These are phyloP conservation scores for Huntiella omanensis DNA, from an alignment of 2,329 filamentous ascomycete species.

Conservation along the genomic window DNA sequence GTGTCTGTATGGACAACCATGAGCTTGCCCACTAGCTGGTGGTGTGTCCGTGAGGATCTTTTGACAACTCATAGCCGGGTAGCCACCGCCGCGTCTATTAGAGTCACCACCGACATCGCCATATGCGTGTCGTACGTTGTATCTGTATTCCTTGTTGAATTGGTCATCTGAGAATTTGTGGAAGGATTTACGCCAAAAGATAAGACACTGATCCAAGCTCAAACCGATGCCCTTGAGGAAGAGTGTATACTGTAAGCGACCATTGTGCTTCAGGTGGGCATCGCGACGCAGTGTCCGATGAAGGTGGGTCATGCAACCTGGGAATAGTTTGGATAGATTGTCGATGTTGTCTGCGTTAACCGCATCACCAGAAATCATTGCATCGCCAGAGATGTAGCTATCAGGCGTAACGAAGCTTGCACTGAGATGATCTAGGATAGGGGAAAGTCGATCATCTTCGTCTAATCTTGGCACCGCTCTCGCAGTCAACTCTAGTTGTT, in stretches of 20 bases:
- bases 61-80: slow-evolving; percentile 83
- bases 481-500: slow-evolving; percentile 76
- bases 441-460: slow-evolving; percentile 76
- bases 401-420: slow-evolving; percentile 92
- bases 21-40: slow-evolving; percentile 69
- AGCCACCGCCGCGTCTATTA: slow-evolving; percentile 71
- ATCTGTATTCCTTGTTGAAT: slow-evolving; percentile 95
- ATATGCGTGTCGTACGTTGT: slow-evolving; percentile 90
- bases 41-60: slow-evolving; percentile 83
- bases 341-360: slow-evolving; percentile 70
- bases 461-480: slow-evolving; percentile 79
- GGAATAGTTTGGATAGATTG: slow-evolving; percentile 61
- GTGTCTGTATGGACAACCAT: slow-evolving; percentile 93
- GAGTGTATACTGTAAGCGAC: slow-evolving; percentile 81
- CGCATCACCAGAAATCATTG: slow-evolving; percentile 44
- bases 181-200: slow-evolving; percentile 84
- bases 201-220: slow-evolving; percentile 71
- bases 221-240: slow-evolving; percentile 94
- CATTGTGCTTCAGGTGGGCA: slow-evolving; percentile 80
- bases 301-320: slow-evolving; percentile 83
- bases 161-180: slow-evolving; percentile 75
- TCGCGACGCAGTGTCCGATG: slow-evolving; percentile 75
- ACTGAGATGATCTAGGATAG: slow-evolving; percentile 57
- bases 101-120: slow-evolving; percentile 88
- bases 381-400: slow-evolving; percentile 49